Evolutionary conservation across 495 filamentous ascomycete species (phyloP), one percentile per base, ranked within the genome.

Genomic region (Aspergillus asperescens): DNA sequence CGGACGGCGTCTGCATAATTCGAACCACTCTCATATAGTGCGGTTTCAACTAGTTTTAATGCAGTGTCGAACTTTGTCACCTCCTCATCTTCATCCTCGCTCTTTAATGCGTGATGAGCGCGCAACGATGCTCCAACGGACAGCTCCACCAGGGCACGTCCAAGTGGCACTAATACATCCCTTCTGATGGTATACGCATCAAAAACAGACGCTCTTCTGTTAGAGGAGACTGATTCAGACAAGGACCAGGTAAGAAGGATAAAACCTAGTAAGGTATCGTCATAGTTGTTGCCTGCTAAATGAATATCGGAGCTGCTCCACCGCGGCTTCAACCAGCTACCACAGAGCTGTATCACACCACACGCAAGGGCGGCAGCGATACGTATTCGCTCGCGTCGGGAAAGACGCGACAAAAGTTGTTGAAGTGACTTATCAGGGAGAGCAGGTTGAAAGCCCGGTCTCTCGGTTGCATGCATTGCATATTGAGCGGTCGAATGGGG

Each of bases 141-240:
- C 6, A 73, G 59, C 39, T 71, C 70, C n/a, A 70, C 57, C n/a
- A 71, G 50, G 1, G 67, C 60, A 22, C 63, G 35, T 13, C 68
- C 70, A 2, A 71, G 58, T 4, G 62, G 58, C 15, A 67, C 59
- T 4, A 71, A 39, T 1, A 50, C 22, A 43, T 66, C 49, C 40
- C 58, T 60, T 23, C 58, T 48, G 19, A 61, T 7, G n/a, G 16
- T 3, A 27, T 40, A 18, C 39, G 34, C 29, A 34, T 23, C 28
- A 10, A 35, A n/a, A 3, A 5, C 15, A 27, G 4, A 9, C 5
- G 13, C 5, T 38, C 28, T 37, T n/a, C n/a, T n/a, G n/a, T n/a
- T n/a, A n/a, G n/a, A n/a, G n/a, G n/a, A n/a, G n/a, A n/a, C n/a
- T n/a, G n/a, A n/a, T n/a, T n/a, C n/a, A n/a, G n/a, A n/a, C n/a